Base-by-base conservation (phyloP, 768 basidiomycete genomes). In the Paxillus rubicundulus region DNA sequence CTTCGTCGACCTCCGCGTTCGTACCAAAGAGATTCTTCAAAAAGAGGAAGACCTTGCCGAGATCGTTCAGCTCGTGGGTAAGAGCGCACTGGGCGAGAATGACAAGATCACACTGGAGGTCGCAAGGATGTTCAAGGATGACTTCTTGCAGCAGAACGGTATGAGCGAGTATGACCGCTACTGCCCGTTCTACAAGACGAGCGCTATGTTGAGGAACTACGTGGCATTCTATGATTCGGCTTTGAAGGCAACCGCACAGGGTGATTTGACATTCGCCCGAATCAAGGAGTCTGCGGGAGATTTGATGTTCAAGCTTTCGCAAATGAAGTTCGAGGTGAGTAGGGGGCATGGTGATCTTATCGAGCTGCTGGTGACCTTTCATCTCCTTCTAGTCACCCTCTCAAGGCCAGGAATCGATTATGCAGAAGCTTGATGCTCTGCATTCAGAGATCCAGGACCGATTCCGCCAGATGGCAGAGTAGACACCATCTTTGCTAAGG, bases 151-250 rank as follows among this genome's bases (percentile, higher is more conserved):
- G 70, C 96, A 99, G 74, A 98, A 99, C 64, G 97, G 97, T 61
- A 97, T 98, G 82, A 93, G 91, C 73, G 91, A 92, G 67, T 98
- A 97, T 66, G 96, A 98, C 70, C 82, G 93, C 46, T 97, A 82
- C 76, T 99, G 96, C 65, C 96, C 96, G 13, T 98, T 99, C 81
- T 97, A 97, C 85, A 97, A 98, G 86, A 97, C 95, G 41, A 88
- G 85, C 50, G 91, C 82, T 43, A 99, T 99, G 97, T 72, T 98
- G 68, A 84, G 82, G 65, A 96, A 96, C 73, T 92, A 96, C 67
- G 92, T 98, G 57, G 82, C 83, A 12, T 98, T 94, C 81, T 89
- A 97, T 68, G 91, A 98, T 67, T 77, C 81, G n/a, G 92, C 96
- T 8, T 77, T 89, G 65, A 87, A 82, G 65, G 89, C 92, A 18